A percentile compares a stretch with the other conserved stretches of the same genome.
Conservation (phyloP, 768 basidiomycete genomes). For the Tulasnella sp. region DNA sequence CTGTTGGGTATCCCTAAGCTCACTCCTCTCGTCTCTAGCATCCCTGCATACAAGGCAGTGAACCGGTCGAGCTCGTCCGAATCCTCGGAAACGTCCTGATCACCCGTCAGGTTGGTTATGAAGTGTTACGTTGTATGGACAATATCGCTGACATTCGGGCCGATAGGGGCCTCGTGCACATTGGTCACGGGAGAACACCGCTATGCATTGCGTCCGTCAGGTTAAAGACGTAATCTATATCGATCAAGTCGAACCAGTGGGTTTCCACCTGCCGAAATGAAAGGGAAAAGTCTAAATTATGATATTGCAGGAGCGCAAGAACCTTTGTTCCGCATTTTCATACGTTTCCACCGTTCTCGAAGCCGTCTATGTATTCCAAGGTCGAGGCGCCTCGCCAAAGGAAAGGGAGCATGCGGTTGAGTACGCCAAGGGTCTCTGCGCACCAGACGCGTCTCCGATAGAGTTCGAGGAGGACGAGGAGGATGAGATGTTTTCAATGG, state of each 20-base stretch:
- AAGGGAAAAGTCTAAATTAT: background rate
- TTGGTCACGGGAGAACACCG: conserved; percentile 76
- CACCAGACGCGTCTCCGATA: conserved; percentile 42
- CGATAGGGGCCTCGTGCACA: conserved; percentile 62
- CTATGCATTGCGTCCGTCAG: conserved; percentile 71
- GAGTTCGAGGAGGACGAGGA: conserved; percentile 61
- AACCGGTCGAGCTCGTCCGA: conserved; percentile 59
- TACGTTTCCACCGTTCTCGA: conserved; percentile 71
- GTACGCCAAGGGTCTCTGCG: conserved; percentile 54
- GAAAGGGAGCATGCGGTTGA: conserved; percentile 61
- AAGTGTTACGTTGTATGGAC: background rate
- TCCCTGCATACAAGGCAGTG: conserved; percentile 52
- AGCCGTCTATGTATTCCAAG: conserved; percentile 77
- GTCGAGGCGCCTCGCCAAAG: conserved; percentile 56
- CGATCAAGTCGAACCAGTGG: conserved; percentile 70
- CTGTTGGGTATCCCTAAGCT: background rate
- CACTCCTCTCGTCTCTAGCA: conserved; percentile 9
- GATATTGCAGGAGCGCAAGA: conserved; percentile 40
- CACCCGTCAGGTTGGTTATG: conserved; percentile 61
- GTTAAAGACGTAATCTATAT: conserved; percentile 52
- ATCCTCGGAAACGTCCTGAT: conserved; percentile 66
- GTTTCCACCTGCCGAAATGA: conserved; percentile 31
- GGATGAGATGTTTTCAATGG: conserved; percentile 85
- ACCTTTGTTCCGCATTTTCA: conserved; percentile 80
- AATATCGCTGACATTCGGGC: background rate